phyloP scores from a whole-genome alignment of 2,329 filamentous ascomycete genomes.

The Cladosporium phlei region DNA sequence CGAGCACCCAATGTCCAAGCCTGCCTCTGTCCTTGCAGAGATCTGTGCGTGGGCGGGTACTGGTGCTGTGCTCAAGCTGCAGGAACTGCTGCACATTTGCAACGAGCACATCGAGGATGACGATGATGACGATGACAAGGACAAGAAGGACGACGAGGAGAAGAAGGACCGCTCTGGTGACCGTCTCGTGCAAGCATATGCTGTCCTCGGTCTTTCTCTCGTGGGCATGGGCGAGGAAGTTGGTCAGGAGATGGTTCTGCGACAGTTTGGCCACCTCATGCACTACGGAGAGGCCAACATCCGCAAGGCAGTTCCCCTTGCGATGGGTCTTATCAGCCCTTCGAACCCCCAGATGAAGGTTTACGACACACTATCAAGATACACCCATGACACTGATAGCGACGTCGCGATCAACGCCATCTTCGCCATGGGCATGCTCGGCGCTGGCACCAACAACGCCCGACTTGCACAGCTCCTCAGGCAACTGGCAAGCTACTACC shows the following conservation, averaged over 20 bases:
- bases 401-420: conserved; percentile 98
- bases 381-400: conserved; percentile 97
- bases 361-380: conserved; percentile 94
- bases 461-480: conserved; percentile 88
- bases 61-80: conserved; percentile 92
- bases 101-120: conserved; percentile 95
- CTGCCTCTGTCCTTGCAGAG: conserved; percentile 89
- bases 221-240: conserved; percentile 98
- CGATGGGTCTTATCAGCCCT: conserved; percentile 93
- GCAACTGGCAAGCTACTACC: conserved; percentile 96
- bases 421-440: conserved; percentile 96
- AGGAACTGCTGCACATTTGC: conserved; percentile 95
- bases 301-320: conserved; percentile 87
- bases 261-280: conserved; percentile 97
- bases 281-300: conserved; percentile 98
- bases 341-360: conserved; percentile 99
- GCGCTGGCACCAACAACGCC: conserved; percentile 96
- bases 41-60: conserved; percentile 98
- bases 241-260: conserved; percentile 96
- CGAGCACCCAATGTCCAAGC: conserved; percentile 93
- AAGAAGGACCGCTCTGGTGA: conserved; percentile 71
- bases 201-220: conserved; percentile 86
- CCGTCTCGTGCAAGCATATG: conserved; percentile 91
- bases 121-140: conserved; percentile 65
- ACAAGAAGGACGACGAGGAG: conserved; percentile 57